Evolutionary conservation across 1,139 yeast genomes (phyloP), one percentile per base, ranked within the genome.

Genomic region (Pichia sp.): DNA sequence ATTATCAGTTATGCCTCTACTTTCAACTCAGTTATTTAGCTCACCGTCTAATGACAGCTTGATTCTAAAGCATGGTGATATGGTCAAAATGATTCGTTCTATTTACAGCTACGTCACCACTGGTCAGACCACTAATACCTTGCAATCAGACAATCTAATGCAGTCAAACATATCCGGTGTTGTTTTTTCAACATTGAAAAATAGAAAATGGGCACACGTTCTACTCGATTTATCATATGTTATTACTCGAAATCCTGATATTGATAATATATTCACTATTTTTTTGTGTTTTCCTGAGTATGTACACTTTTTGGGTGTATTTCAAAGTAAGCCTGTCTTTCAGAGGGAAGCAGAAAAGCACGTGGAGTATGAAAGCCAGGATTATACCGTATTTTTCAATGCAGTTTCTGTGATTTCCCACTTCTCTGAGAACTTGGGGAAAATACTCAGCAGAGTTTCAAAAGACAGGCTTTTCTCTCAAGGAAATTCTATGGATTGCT

Each of bases 341-440:
- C 79, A 77, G 61, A 76, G 98, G 59, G 96, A 90, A 65, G 81
- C 82, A n/a, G 76, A 79, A 13, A 84, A 82, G 56, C 99, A 93
- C 68, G 90, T 93, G 11, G 97, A 92, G 66, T 93, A 87, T 66
- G 99, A 93, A 66, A 85, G 85, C 48, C 90, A 89, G 23, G 90
- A 87, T 53, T 92, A 93, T 76, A 84, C 93, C 0, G 81, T 88
- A 0, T 89, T 82, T 64, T 89, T 89, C 69, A 88, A 87, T 60
- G 84, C 90, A 36, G 82, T 86, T 59, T 88, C 83, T 66, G 85
- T 84, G 8, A 78, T 86, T 5, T 81, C 85, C 26, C 85, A 85
- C 54, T 79, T 85, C 63, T 78, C 83, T 0, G 88, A 84, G 57
- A 74, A 72, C 48, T 71, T 80, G 32, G 82, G 87, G 2, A 82